Conservation (phyloP, 2,329 filamentous ascomycete genomes). For the Dendrostoma leiphaemia region DNA sequence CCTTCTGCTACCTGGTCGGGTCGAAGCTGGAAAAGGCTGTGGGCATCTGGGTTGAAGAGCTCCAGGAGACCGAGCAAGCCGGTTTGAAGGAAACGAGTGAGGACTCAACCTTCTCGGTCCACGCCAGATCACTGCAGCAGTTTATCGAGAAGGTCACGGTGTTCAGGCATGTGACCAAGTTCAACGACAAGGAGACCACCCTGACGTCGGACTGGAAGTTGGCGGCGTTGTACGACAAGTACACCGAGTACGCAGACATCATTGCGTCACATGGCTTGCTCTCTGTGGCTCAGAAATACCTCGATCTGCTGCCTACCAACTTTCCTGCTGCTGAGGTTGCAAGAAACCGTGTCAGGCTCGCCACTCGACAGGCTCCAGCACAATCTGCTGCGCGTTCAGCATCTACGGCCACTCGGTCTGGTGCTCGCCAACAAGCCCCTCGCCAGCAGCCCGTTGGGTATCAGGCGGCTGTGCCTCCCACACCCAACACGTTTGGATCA, state of each 20-base stretch:
- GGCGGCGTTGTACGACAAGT: conserved; percentile 84
- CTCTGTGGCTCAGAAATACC: conserved; percentile 82
- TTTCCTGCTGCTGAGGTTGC: conserved; percentile 88
- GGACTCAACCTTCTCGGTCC: conserved; percentile 86
- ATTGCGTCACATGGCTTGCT: conserved; percentile 87
- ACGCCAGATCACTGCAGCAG: conserved; percentile 82
- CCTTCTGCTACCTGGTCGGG: conserved; percentile 93
- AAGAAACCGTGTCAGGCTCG: conserved; percentile 78
- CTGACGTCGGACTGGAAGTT: conserved; percentile 86
- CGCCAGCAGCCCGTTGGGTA: conserved; percentile 42
- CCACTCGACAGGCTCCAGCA: conserved; percentile 59
- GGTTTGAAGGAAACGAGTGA: conserved; percentile 66
- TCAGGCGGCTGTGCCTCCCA: conserved; percentile 43
- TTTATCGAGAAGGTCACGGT: conserved; percentile 98
- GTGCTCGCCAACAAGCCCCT: conserved; percentile 34
- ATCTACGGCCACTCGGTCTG: conserved; percentile 27
- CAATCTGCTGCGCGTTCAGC: conserved; percentile 34
- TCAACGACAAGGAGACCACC: conserved; percentile 72
- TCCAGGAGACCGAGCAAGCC: conserved; percentile 78
- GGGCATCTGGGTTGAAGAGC: conserved; percentile 86
- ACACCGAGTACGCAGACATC: conserved; percentile 95
- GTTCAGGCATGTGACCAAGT: conserved; percentile 92
- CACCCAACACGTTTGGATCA: conserved; percentile 34
- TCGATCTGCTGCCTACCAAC: conserved; percentile 77
- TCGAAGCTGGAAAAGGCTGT: conserved; percentile 98